phyloP scores from a whole-genome alignment of 768 basidiomycete genomes.

The Chlorophyllum brunneum region DNA sequence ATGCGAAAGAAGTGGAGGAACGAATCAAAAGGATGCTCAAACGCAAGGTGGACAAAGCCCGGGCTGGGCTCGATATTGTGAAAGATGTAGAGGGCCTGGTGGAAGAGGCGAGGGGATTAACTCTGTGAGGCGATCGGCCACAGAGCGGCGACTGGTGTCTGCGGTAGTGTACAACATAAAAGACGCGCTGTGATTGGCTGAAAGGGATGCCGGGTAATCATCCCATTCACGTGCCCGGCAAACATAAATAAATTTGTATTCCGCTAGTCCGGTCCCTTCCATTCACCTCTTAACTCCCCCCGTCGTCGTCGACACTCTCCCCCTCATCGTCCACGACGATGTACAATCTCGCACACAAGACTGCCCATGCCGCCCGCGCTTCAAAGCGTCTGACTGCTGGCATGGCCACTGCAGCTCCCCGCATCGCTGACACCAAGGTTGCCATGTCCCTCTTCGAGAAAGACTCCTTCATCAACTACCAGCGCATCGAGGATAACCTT shows the following conservation, averaged over 20 bases:
- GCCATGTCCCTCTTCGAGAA: conserved; percentile 85
- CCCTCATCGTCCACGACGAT: conserved; percentile 47
- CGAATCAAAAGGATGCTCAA: conserved; percentile 11
- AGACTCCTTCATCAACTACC: conserved; percentile 86
- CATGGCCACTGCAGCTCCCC: conserved; percentile 76
- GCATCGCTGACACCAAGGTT: conserved; percentile 89
- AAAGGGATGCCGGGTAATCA: not conserved
- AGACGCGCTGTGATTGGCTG: conserved; percentile 30
- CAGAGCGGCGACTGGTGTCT: conserved; percentile 21
- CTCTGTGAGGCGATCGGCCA: not conserved
- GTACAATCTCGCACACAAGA: conserved; percentile 54
- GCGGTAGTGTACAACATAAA: too few relatives aligned
- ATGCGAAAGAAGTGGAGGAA: not conserved
- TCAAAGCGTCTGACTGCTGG: conserved; percentile 55
- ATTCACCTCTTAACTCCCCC: conserved; percentile 24
- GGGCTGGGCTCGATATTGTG: conserved; percentile 16
- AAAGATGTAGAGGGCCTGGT: conserved; percentile 17
- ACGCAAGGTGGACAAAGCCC: conserved; percentile 18
- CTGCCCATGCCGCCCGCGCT: conserved; percentile 49
- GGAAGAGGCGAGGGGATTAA: conserved; percentile 12
- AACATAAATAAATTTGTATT: conserved; percentile 35
- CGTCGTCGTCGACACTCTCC: conserved; percentile 26
- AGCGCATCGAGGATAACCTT: conserved; percentile 97
- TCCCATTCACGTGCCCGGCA: conserved; percentile 35
- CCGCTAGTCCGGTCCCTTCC: conserved; percentile 31